Evolutionary conservation across 805 yeast genomes (phyloP), one percentile per base, ranked within the genome.

Genomic region (Yamadazyma scolyti): DNA sequence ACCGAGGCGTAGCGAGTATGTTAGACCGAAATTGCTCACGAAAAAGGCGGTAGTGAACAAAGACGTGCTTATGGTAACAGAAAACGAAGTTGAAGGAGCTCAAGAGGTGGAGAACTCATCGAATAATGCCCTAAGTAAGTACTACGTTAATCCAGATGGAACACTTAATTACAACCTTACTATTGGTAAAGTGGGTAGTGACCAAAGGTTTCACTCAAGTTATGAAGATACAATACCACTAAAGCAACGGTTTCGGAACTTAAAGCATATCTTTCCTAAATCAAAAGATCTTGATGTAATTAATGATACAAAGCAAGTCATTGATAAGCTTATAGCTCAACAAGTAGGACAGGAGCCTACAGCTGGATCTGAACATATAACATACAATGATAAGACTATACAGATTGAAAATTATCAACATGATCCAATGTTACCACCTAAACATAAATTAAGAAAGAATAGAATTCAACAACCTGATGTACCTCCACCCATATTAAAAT

Each of bases 381-480:
- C 42, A 1, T 31, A 57, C 2, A 42, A 38, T 5, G 38, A 47
- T 24, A 43, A 85, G 34, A 59, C 70, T 4, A 71, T 88, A 16
- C 78, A 78, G 45, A 76, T 89, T 25, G 77, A 78, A 9, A 85
- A 80, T 33, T 72, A 66, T 26, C 71, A 77, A 38, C 69, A 72
- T 27, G 97, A 90, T 58, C 97, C 97, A 0, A 71, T 89, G 72
- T 77, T 85, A 20, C 96, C 96, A 0, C 79, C 89, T 0, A 76
- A 77, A 34, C 79, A 81, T 58, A 80, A 78, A 48, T 68, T 82
- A 33, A 76, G 87, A 21, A 80, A 82, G 40, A 77, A 83, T 18
- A 82, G 93, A 4, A 78, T 75, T 23, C 47, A 46, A 28, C 80
- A 84, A 1, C 72, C 82, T 0, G 75, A 86, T 1, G 68, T 68